These are phyloP conservation scores for Mortierella sp. DNA, from an alignment of 371 early-diverging fungal genomes.

Conservation along the genomic window DNA sequence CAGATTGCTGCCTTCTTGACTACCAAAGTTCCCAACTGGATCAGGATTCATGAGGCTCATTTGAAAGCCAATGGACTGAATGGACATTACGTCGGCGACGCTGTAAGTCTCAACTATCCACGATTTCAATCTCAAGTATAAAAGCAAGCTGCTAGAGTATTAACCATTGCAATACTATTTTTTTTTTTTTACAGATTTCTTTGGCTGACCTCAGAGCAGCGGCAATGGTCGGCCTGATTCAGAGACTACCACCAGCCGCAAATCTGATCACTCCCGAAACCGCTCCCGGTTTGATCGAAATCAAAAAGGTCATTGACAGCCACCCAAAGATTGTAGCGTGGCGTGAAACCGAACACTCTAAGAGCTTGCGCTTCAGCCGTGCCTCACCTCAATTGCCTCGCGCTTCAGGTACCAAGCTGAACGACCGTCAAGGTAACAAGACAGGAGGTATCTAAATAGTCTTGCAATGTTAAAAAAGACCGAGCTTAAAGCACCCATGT, in stretches of 20 bases:
- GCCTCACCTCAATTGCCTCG: constrained; percentile 17
- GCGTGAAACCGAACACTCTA: constrained; percentile 30
- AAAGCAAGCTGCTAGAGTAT: no score
- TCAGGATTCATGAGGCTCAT: constrained; percentile 46
- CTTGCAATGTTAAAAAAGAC: no score
- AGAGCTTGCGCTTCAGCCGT: constrained; percentile 28
- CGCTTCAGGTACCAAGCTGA: constrained; percentile 15
- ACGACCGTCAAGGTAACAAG: constrained; percentile 43
- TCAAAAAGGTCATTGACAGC: constrained; percentile 15
- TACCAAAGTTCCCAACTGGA: constrained; percentile 27
- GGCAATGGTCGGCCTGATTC: constrained; percentile 15
- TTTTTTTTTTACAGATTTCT: constrained; percentile 21
- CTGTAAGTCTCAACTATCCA: constrained; percentile 7
- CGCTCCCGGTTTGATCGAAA: constrained; percentile 28
- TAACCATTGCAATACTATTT: not conserved
- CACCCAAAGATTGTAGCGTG: constrained; percentile 40
- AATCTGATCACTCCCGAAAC: constrained; percentile 15
- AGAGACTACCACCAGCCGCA: constrained; percentile 8
- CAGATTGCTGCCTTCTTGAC: constrained; percentile 5
- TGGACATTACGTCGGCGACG: constrained; percentile 47
- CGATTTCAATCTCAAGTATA: not conserved
- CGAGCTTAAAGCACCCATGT: no score
- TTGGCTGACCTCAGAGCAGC: constrained; percentile 38
- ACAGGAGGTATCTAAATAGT: constrained; percentile 8
- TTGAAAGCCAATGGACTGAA: constrained; percentile 38